Evolutionary conservation across 1,139 yeast genomes (phyloP).

Genomic region (Magnusiomyces fungicola): DNA sequence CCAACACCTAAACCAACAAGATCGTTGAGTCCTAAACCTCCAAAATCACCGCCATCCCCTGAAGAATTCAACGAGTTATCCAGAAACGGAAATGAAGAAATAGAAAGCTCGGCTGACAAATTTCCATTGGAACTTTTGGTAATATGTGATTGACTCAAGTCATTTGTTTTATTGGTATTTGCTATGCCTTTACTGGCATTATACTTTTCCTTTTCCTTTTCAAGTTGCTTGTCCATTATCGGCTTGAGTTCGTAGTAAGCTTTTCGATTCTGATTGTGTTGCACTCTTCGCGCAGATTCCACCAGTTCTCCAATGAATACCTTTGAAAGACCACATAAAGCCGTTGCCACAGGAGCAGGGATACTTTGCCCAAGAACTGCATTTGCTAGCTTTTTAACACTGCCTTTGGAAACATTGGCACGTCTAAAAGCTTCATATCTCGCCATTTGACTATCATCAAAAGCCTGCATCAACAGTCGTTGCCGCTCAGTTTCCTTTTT

Average conservation of each 20-base stretch:
- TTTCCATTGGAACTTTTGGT: slow-evolving; percentile 24
- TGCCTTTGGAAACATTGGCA: slow-evolving; percentile 70
- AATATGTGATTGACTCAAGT: too few species aligned
- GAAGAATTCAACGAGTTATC: neutral
- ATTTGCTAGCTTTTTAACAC: slow-evolving; percentile 75
- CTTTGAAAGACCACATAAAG: slow-evolving; percentile 81
- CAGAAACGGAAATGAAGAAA: neutral
- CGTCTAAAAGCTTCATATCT: slow-evolving; percentile 84
- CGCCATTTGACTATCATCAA: slow-evolving; percentile 78
- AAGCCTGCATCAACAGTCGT: slow-evolving; percentile 59
- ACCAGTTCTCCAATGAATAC: slow-evolving; percentile 83
- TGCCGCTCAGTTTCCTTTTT: slow-evolving; percentile 40
- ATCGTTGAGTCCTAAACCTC: neutral
- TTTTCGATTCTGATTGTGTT: slow-evolving; percentile 25
- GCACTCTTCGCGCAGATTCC: slow-evolving; percentile 66
- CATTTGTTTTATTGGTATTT: slow-evolving; percentile 27
- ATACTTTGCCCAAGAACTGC: slow-evolving; percentile 74
- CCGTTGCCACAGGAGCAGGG: slow-evolving; percentile 75
- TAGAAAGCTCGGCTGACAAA: neutral
- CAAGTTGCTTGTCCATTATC: slow-evolving; percentile 7
- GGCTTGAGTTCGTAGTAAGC: slow-evolving; percentile 3
- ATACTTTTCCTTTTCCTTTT: slow-evolving; percentile 26
- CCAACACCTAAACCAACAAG: neutral
- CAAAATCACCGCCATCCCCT: neutral
- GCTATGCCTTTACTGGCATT: slow-evolving; percentile 15